Evolutionary conservation across 345 rosid species (phyloP).

Genomic region (Trapa bicornis): DNA sequence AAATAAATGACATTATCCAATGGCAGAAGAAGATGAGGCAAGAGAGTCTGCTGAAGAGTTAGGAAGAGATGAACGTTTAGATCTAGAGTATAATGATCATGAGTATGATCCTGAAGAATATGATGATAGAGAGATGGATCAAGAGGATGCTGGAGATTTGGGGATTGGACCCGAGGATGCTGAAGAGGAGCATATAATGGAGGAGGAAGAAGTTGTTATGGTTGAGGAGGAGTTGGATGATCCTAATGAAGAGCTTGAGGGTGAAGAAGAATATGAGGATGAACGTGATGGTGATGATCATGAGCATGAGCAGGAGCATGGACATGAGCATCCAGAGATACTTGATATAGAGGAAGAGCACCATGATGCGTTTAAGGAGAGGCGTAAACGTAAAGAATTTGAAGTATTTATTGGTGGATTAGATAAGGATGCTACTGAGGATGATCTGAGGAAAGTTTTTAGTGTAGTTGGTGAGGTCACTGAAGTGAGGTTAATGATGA

Average conservation of each 20-base stretch:
- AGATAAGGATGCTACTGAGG: conserved; percentile 79
- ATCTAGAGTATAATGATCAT: conserved; percentile 24
- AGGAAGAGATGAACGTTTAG: conserved; percentile 25
- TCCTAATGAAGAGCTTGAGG: conserved; percentile 39
- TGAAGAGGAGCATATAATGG: conserved; percentile 46
- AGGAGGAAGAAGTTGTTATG: conserved; percentile 43
- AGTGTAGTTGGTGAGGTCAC: conserved; percentile 68
- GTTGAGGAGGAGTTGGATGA: conserved; percentile 55
- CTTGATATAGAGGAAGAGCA: conserved; percentile 56
- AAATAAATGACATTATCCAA: not conserved
- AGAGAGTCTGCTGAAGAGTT: conserved; percentile 11
- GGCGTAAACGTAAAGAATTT: conserved; percentile 90
- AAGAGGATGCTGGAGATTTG: conserved; percentile 36
- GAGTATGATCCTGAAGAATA: conserved; percentile 63
- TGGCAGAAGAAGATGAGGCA: conserved; percentile 13
- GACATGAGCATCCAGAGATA: conserved; percentile 31
- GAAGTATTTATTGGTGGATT: conserved; percentile 91
- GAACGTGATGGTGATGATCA: conserved; percentile 46
- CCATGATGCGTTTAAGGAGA: conserved; percentile 62
- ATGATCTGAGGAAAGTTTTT: conserved; percentile 71
- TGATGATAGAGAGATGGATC: conserved; percentile 71
- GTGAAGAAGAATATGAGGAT: conserved; percentile 42
- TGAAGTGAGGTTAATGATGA: conserved; percentile 84
- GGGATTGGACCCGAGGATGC: conserved; percentile 50
- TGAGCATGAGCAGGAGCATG: conserved; percentile 42